Evolutionary conservation across 345 rosid species (phyloP).

Genomic region (Ailanthus altissimus): DNA sequence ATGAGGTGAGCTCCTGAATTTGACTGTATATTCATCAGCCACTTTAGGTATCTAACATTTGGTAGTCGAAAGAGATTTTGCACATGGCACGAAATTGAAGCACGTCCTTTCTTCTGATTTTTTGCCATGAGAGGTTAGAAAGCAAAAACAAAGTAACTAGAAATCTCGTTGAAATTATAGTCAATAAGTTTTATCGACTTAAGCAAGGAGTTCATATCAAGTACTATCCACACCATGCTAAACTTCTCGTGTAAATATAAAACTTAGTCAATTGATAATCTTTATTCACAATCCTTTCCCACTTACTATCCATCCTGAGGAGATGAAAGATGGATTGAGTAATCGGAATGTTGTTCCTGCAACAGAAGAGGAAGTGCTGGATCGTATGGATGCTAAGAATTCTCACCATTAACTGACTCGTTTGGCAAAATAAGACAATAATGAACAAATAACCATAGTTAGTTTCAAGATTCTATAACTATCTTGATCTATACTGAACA

Average conservation of each 20-base stretch:
- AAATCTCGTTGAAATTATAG: background rate
- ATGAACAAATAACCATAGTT: background rate
- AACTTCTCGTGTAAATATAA: constrained; percentile 1
- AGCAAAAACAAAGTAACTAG: background rate
- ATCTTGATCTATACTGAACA: too few species aligned
- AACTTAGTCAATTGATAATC: background rate
- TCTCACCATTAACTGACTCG: constrained; percentile 24
- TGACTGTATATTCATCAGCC: background rate
- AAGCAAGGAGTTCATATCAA: background rate
- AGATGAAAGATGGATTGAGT: constrained; percentile 60
- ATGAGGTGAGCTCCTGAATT: constrained; percentile 53
- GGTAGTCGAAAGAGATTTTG: too few species aligned
- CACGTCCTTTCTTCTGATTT: background rate
- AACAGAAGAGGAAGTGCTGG: constrained; percentile 86
- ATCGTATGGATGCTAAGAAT: constrained; percentile 77
- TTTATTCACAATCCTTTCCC: constrained; percentile 42
- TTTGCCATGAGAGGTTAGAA: background rate
- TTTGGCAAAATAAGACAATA: background rate
- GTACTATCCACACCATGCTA: background rate
- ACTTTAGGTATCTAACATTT: background rate
- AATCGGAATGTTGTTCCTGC: constrained; percentile 88
- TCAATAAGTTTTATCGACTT: background rate
- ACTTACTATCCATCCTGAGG: constrained; percentile 71
- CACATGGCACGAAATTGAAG: background rate
- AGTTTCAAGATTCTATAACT: background rate